phyloP scores from a whole-genome alignment of 768 basidiomycete species.

The Amanita polypyramis region DNA sequence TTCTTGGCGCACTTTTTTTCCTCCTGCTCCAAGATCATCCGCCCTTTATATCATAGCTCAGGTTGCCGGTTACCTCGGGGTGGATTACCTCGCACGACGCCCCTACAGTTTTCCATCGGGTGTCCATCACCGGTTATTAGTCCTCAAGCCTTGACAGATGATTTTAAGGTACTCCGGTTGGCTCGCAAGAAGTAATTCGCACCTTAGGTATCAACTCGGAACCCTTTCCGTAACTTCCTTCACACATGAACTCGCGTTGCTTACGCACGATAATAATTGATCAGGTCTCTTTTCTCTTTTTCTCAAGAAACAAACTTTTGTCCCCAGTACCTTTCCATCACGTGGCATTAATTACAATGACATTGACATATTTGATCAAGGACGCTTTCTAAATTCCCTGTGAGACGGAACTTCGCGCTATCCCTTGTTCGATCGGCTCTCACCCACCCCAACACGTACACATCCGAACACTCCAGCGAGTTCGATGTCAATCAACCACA shows the following conservation, averaged over 20 bases:
- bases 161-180: background rate
- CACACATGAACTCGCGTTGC: background rate
- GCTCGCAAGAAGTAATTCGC: background rate
- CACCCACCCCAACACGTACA: too few species aligned
- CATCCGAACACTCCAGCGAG: too few species aligned
- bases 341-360: too few species aligned
- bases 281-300: background rate
- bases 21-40: constrained; percentile 2
- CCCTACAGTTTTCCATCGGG: too few species aligned
- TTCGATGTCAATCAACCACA: too few species aligned
- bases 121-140: background rate
- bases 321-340: background rate
- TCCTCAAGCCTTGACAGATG: background rate
- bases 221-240: background rate
- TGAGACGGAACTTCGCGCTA: too few species aligned
- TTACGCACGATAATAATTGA: background rate
- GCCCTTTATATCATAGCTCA: background rate
- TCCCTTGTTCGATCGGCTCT: too few species aligned
- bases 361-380: too few species aligned
- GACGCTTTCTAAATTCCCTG: too few species aligned
- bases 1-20: background rate
- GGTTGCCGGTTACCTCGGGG: background rate
- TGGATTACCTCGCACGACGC: too few species aligned
- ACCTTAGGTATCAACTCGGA: background rate
- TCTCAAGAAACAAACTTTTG: background rate